A percentile compares a stretch with the other conserved stretches of the same genome.
Evolutionary conservation across 192 early-diverging fungal genomes (phyloP).

Genomic region (Fimicolochytrium jonesii): DNA sequence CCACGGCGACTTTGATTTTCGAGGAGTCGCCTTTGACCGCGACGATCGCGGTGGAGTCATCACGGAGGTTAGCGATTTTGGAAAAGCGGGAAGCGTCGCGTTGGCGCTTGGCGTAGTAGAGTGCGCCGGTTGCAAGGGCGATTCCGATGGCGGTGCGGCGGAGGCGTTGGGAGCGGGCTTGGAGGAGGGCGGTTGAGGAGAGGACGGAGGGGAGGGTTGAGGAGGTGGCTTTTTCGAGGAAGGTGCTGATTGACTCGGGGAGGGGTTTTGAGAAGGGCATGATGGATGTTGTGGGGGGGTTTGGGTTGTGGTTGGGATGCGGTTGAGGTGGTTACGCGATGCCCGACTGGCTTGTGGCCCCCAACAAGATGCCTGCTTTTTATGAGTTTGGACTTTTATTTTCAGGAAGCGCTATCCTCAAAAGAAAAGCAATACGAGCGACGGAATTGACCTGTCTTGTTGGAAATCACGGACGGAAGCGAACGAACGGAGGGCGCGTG

Average conservation of each 20-base stretch:
- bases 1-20: constrained; percentile 45
- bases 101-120: constrained; percentile 16
- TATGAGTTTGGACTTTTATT: too few relatives aligned
- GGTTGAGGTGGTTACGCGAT: too few relatives aligned
- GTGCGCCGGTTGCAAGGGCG: constrained; percentile 8
- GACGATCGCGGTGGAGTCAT: not conserved
- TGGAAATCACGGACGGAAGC: too few relatives aligned
- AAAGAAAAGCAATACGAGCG: too few relatives aligned
- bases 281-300: not conserved
- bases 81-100: too few relatives aligned
- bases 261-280: constrained; percentile 7
- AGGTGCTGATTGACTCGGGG: constrained; percentile 1
- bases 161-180: constrained; percentile 2
- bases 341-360: too few relatives aligned
- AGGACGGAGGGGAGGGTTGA: not conserved
- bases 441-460: too few relatives aligned
- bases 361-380: too few relatives aligned
- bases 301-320: too few relatives aligned
- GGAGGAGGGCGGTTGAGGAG: constrained; percentile 2
- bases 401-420: too few relatives aligned
- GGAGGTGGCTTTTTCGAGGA: constrained; percentile 21
- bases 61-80: not conserved
- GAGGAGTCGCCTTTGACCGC: constrained; percentile 33
- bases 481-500: too few relatives aligned
- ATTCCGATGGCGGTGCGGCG: constrained; percentile 15